Base-by-base conservation (phyloP, 2,329 filamentous ascomycete genomes). In the Bipolaris cookei region DNA sequence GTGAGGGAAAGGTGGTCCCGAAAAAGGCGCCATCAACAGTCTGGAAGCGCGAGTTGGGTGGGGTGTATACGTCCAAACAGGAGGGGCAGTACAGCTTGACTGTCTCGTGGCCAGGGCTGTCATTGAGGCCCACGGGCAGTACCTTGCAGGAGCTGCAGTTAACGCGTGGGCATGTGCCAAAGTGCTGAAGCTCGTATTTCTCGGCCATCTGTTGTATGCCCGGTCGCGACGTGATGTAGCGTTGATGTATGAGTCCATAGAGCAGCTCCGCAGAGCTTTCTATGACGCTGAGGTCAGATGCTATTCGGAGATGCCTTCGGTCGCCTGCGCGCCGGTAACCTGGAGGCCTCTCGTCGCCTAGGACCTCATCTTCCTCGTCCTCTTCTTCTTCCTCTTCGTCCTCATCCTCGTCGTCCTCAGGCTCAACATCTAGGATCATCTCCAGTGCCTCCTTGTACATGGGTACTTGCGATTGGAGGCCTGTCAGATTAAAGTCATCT, bases 361-460 rank as follows among this genome's bases (percentile, higher is more conserved):
- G 60, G 48, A 79, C 69, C 47, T 80, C 78, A 16, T 81, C 79
- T 50, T 70, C 67, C 8, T 78, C 83, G 39, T 88, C 85, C 25
- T 88, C 86, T 25, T 88, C 86, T 28, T 87, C 84, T 30, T 88
- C 86, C 51, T 88, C 85, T 41, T 88, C 86, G 28, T 93, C 90
- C 2, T 92, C 89, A 6, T 94, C 90, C 0, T 92, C 90, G 54
- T 92, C 90, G 42, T 97, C 94, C 79, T 97, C 94, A 35, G 95
- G 93, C 75, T 99, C 95, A 48, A 99, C 95, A 69, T 99, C 95
- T 63, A 99, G 84, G 66, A 99, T 98, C 94, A 99, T 97, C 86
- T 99, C 95, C 63, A 99, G 81, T 11, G 95, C 95, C 80, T 99
- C 95, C 79, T 98, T 99, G 79, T 99, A 99, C 91, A 97, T 97